phyloP scores from a whole-genome alignment of 2,329 filamentous ascomycete genomes.

The Coniochaeta prunicola region DNA sequence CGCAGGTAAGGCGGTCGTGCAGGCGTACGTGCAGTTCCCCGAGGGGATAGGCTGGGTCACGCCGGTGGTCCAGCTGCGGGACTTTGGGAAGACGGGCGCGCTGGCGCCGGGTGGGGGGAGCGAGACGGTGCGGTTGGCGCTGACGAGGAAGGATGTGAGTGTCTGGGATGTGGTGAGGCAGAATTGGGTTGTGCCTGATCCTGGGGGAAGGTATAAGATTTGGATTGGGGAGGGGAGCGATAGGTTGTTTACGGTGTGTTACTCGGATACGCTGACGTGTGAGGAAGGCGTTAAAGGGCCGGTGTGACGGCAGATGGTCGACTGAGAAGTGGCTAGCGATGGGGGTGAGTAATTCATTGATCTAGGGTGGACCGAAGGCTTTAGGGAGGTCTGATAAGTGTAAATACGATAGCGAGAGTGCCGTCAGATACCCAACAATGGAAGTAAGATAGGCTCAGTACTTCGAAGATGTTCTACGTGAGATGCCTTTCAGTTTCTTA shows the following conservation, averaged over 20 bases:
- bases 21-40: conserved; percentile 27
- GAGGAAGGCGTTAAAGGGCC: conserved; percentile 24
- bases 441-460: too few relatives aligned
- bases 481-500: too few relatives aligned
- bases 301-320: conserved; percentile 22
- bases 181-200: conserved; percentile 40
- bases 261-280: conserved; percentile 29
- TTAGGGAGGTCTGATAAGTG: too few relatives aligned
- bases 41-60: conserved; percentile 18
- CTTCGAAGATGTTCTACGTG: too few relatives aligned
- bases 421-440: too few relatives aligned
- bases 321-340: too few relatives aligned
- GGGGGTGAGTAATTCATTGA: too few relatives aligned
- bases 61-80: conserved; percentile 25
- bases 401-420: too few relatives aligned
- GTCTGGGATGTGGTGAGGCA: conserved; percentile 41
- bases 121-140: conserved; percentile 22
- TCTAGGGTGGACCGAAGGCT: too few relatives aligned
- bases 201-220: conserved; percentile 29
- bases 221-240: conserved; percentile 39
- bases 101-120: conserved; percentile 18
- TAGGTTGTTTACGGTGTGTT: conserved; percentile 29
- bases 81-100: conserved; percentile 25
- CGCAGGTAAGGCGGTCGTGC: conserved; percentile 21
- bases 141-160: conserved; percentile 36